Conservation (phyloP, 768 basidiomycete genomes). For the Naganishia randhawae region DNA sequence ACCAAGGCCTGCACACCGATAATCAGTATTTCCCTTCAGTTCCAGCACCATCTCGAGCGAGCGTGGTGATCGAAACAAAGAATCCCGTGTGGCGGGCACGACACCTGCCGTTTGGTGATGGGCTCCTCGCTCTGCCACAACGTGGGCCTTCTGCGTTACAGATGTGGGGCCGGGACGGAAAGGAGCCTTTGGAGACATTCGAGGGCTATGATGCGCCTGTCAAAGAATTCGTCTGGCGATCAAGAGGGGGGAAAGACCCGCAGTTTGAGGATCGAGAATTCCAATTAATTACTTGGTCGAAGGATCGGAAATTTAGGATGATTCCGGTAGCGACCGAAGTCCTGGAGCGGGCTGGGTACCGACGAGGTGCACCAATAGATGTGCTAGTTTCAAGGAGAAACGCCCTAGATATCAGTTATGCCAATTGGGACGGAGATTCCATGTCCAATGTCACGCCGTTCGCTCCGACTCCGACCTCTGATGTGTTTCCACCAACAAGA, state of each 20-base stretch:
- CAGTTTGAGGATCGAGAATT: slow-evolving; percentile 59
- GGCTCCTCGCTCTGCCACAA: slow-evolving; percentile 82
- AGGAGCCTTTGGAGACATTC: slow-evolving; percentile 62
- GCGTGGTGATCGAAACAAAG: slow-evolving; percentile 58
- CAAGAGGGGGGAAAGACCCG: slow-evolving; percentile 56
- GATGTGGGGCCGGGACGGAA: slow-evolving; percentile 63
- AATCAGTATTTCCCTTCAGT: slow-evolving; percentile 33
- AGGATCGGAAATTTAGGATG: slow-evolving; percentile 83
- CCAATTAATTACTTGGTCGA: slow-evolving; percentile 73
- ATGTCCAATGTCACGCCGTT: background rate
- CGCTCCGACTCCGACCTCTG: slow-evolving; percentile 12
- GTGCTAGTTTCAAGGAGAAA: slow-evolving; percentile 49
- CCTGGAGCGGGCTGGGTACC: slow-evolving; percentile 55
- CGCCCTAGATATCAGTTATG: slow-evolving; percentile 49
- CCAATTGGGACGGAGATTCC: slow-evolving; percentile 24
- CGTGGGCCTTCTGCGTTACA: slow-evolving; percentile 76
- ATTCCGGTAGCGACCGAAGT: slow-evolving; percentile 76
- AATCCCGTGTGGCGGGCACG: slow-evolving; percentile 95
- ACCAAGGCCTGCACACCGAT: slow-evolving; percentile 17
- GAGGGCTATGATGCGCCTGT: slow-evolving; percentile 90
- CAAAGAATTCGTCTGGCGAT: slow-evolving; percentile 96
- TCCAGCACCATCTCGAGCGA: slow-evolving; percentile 40
- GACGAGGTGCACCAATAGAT: slow-evolving; percentile 48
- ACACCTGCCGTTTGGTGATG: slow-evolving; percentile 84
- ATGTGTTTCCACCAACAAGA: slow-evolving; percentile 7